Evolutionary conservation across 1,139 yeast species (phyloP), one percentile per base, ranked within the genome.

Genomic region (Zygosaccharomyces pseudobailii): DNA sequence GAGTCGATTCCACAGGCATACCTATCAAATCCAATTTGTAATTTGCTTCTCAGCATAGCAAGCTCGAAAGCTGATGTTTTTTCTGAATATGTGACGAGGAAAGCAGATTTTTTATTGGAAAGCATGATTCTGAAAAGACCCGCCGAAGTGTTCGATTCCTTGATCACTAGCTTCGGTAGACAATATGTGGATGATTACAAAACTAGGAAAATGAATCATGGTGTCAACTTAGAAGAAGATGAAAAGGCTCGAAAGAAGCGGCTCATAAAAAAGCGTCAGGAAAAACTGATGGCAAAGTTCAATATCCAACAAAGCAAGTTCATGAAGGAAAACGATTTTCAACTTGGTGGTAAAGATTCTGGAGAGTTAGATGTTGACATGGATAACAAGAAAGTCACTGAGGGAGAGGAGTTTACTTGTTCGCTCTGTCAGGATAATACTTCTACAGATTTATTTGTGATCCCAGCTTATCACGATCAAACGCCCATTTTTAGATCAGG

Each of bases 241-340:
- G 84, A 82, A 10, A 68, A 70, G 46, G 79, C 73, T 25, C 72
- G 79, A 33, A 81, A 78, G 57, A 73, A 71, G 36, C 67, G 83
- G 49, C 54, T 82, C 9, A 89, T 89, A 0, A 74, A 79, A 55
- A 80, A 77, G 45, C 78, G 87, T 49, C 88, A 83, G 60, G 75
- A 76, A 31, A 84, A 79, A 57, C 74, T 89, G 31, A 64, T 92
- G 74, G 88, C 84, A 2, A 89, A 83, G 55, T 84, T 94, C 71
- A 79, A 81, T 51, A 81, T 77, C 52, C 95, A 88, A 58, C 97
- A 89, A 61, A 71, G 78, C 9, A 76, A 73, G 62, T 90, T 90
- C 63, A 76, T 84, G 57, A 75, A 78, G 52, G 78, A 78, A 49
- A 55, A 64, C 36, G 60, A 59, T 37, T 48, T 45, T 9, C 66